These are phyloP conservation scores for Gastrolobium bilobum DNA, from an alignment of 306 rosid genomes.

Conservation along the genomic window DNA sequence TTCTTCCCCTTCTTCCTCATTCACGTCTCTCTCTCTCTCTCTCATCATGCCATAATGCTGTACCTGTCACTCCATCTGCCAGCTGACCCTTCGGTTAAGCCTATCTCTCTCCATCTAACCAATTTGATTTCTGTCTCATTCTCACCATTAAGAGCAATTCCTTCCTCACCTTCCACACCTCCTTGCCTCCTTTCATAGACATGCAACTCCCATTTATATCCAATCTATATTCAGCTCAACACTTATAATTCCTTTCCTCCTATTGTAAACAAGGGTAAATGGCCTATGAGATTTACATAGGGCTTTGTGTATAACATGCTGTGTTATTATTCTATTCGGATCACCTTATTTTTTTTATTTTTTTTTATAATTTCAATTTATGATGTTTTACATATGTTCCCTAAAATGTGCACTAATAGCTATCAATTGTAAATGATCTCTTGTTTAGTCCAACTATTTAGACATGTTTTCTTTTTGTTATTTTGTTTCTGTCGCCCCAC, in stretches of 20 bases:
- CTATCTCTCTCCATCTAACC: background rate
- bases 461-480: background rate
- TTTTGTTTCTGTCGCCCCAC: background rate
- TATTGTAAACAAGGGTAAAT: background rate
- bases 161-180: conserved; percentile 13
- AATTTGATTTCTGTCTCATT: conserved; percentile 10
- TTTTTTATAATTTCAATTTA: background rate
- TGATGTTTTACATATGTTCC: background rate
- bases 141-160: background rate
- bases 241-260: background rate
- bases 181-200: conserved; percentile 7
- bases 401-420: background rate
- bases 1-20: background rate
- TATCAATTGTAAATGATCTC: background rate
- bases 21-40: background rate
- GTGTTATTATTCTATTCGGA: conserved; percentile 9
- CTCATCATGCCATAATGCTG: background rate
- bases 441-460: conserved; percentile 1
- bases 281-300: background rate
- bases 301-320: background rate
- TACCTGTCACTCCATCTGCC: background rate
- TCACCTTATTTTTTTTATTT: background rate
- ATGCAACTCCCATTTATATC: too few relatives aligned
- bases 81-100: background rate
- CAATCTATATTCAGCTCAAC: background rate